Conservation (phyloP, 1,284 basidiomycete species). For the Phaffia rhodozyma region DNA sequence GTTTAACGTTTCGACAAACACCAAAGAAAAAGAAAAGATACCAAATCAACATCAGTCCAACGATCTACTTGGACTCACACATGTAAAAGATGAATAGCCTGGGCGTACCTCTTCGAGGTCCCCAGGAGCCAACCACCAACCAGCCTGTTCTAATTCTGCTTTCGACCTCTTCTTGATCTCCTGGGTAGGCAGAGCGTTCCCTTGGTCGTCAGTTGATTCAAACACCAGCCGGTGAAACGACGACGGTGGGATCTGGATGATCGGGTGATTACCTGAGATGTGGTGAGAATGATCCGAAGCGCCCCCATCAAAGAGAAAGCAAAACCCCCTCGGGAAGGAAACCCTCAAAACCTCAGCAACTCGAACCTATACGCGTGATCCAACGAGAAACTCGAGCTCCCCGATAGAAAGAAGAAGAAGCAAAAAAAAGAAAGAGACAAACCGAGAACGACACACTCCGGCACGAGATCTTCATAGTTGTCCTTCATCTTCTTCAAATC, state of each 20-base stretch:
- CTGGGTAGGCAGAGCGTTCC: not conserved
- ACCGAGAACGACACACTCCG: conserved; percentile 15
- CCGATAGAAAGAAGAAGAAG: not conserved
- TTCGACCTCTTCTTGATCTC: not conserved
- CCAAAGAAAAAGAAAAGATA: not conserved
- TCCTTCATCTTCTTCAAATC: conserved; percentile 16
- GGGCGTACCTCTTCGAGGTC: not conserved
- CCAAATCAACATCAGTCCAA: not conserved
- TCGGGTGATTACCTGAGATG: conserved; percentile 8
- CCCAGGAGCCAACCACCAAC: conserved; percentile 1
- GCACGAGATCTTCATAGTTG: conserved; percentile 14
- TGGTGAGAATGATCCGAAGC: not conserved
- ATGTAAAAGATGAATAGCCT: not conserved
- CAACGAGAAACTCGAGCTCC: no score
- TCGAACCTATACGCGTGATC: no score
- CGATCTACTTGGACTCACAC: not conserved
- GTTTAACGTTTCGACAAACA: no score
- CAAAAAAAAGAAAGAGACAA: not conserved
- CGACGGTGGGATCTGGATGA: conserved; percentile 1
- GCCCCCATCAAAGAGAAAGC: no score
- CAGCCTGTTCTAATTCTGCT: not conserved
- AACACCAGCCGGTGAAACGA: conserved; percentile 6
- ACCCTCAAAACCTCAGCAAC: no score
- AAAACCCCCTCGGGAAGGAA: not conserved
- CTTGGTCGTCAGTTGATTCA: conserved; percentile 10